Conservation (phyloP, 345 rosid genomes). For the Ricinus communis region DNA sequence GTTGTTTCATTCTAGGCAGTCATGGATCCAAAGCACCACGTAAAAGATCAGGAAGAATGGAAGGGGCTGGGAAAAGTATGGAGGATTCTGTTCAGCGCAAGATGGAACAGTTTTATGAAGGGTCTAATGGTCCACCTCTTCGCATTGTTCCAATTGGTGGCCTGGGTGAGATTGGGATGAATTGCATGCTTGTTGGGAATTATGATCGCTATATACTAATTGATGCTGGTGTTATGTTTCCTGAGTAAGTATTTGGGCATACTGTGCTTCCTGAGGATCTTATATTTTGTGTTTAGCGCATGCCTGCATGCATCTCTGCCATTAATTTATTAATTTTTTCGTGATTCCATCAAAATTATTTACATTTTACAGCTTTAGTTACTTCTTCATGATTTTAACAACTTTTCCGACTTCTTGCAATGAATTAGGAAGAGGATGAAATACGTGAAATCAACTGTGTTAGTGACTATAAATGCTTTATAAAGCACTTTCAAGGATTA, state of each 20-base stretch:
- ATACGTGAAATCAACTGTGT: not conserved
- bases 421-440: not conserved
- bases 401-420: constrained; percentile 6
- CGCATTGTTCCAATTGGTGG: constrained; percentile 97
- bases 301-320: constrained; percentile 18
- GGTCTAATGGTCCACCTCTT: constrained; percentile 85
- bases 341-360: not conserved
- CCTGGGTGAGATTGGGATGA: constrained; percentile 98
- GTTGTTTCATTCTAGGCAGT: constrained; percentile 35
- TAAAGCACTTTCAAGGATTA: not conserved
- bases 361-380: not conserved
- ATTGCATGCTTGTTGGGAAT: constrained; percentile 98
- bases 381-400: constrained; percentile 2
- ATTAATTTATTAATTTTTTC: not conserved
- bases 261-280: not conserved
- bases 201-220: constrained; percentile 87
- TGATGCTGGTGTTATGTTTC: constrained; percentile 97
- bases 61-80: constrained; percentile 89
- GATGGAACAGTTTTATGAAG: constrained; percentile 96
- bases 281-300: constrained; percentile 11
- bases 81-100: constrained; percentile 95
- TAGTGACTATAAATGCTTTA: not conserved
- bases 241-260: constrained; percentile 64
- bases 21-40: constrained; percentile 51
- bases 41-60: constrained; percentile 55